Conservation (phyloP, 2,329 filamentous ascomycete species). For the Xylariaceae sp. region DNA sequence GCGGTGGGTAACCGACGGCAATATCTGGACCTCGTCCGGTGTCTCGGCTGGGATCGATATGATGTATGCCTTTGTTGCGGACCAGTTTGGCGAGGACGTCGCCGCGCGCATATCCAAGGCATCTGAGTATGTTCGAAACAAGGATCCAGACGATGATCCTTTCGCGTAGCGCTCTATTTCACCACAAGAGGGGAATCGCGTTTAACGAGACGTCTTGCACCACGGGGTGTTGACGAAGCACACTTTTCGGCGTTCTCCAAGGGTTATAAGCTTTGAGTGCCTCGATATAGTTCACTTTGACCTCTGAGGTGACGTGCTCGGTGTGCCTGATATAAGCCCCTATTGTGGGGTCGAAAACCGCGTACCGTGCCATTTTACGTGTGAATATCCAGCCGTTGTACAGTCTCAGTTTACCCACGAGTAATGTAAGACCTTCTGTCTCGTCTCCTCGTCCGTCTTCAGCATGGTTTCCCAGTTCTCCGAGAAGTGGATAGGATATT, state of each 20-base stretch:
- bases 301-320: background rate
- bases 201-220: background rate
- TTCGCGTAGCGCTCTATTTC: conserved; percentile 40
- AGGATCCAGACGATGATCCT: conserved; percentile 42
- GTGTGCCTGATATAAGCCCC: background rate
- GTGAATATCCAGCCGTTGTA: background rate
- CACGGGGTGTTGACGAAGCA: background rate
- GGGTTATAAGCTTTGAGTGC: background rate
- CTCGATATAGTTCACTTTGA: background rate
- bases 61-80: conserved; percentile 47
- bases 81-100: conserved; percentile 44
- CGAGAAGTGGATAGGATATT: background rate
- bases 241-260: background rate
- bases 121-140: conserved; percentile 52
- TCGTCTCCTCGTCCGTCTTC: background rate
- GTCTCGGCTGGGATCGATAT: conserved; percentile 52
- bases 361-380: background rate
- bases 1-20: conserved; percentile 58
- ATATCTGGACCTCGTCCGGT: conserved; percentile 61
- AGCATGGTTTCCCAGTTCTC: background rate
- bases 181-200: background rate
- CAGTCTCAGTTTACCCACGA: background rate
- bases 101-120: conserved; percentile 39
- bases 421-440: background rate
- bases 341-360: background rate